Evolutionary conservation across 2,329 filamentous ascomycete species (phyloP), one percentile per base, ranked within the genome.

Genomic region (Alternaria dauci): DNA sequence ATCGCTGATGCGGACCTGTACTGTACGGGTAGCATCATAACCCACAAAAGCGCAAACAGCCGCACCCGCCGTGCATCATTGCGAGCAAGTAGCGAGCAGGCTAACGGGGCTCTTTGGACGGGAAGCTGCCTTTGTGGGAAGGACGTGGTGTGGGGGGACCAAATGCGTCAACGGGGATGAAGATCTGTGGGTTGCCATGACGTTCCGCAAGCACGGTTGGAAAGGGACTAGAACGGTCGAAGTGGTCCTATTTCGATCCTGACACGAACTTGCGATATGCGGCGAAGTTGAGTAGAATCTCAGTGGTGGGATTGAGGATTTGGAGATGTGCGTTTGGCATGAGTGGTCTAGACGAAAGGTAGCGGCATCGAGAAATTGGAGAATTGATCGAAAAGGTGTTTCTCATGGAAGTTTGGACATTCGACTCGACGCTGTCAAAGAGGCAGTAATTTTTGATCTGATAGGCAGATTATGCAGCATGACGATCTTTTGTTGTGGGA

Each of bases 151-250:
- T 59, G 57, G 38, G 46, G 61, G 55, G 52, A 51, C 46, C 34
- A 58, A 18, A 30, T 18, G 16, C 28, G 36, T 55, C 46, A 55
- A 55, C 36, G 44, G 41, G 42, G 26, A 46, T 58, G 57, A 16
- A 26, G 66, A 67, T 69, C 64, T 62, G 53, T 61, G 59, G 55
- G 56, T 62, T 67, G 56, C 38, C 61, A 67, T 57, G 58, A 59
- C 52, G 62, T 50, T 32, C 41, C 30, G 30, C 32, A 23, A 55
- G 55, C 57, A 58, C 58, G 32, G 23, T 44, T 28, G 50, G 25
- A 44, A 54, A 34, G 23, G 20, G 43, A 52, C 25, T 50, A 46
- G 58, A 62, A 48, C 43, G 30, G 53, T 56, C 34, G 34, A 43
- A 47, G 18, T 39, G 38, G 26, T 38, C 14, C 11, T 14, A 44